Evolutionary conservation across 805 yeast genomes (phyloP), one percentile per base, ranked within the genome.

Genomic region (Maudiozyma turicensis): DNA sequence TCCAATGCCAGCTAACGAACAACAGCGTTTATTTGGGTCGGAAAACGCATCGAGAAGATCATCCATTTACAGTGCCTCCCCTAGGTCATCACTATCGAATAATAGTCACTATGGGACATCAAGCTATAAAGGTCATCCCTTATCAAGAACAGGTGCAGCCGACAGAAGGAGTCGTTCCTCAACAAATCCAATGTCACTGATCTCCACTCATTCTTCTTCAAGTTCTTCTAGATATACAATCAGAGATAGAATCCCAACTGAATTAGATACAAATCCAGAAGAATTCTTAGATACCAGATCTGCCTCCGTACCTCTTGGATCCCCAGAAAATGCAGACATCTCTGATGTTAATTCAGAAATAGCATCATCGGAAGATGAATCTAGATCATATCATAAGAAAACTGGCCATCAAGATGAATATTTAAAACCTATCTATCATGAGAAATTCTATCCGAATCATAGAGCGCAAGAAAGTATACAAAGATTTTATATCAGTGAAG

Each of bases 401-500:
- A 47, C 55, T 14, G 43, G 62, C 3, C 53, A 60, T n/a, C 67
- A 61, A 44, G 58, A 61, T 6, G 64, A 62, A 40, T 64, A 48
- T 39, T 47, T 65, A 44, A 56, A 63, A 37, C 67, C 72, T 1
- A 60, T 59, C 3, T 57, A 63, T 40, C 79, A 75, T 52, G 77
- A 76, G 43, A 69, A 68, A 48, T 69, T 71, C 50, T 78, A 68
- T 56, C 70, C 74, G 3, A 50, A 64, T 8, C 62, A 63, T 48
- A 67, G 69, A 5, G 74, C 85, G 0, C 65, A 55, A 10, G 65
- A 74, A 45, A 70, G 70, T 48, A 75, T 73, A 55, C 99, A 93
- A 67, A 74, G 96, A 50, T 88, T 86, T 65, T 93, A 91, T 65
- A 77, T 93, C 52, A 90, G 96, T 0, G 98, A 93, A 64, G 99